phyloP scores from a whole-genome alignment of 2,329 filamentous ascomycete species.

The Fusarium miscanthi region DNA sequence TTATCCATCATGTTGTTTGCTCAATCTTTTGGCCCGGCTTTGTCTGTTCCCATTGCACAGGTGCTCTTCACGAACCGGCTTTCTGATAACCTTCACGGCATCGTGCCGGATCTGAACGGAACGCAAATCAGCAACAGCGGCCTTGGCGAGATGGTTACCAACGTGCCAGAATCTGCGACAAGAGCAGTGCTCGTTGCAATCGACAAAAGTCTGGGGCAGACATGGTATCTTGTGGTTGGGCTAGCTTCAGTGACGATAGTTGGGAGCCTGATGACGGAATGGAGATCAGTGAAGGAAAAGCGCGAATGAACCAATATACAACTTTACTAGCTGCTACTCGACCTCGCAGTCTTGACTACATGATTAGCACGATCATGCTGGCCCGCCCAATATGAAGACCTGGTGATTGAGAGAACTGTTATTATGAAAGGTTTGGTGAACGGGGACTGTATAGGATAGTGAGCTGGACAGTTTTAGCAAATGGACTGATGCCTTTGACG shows the following conservation, averaged over 20 bases:
- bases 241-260: slow-evolving; percentile 16
- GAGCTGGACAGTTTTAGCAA: background rate
- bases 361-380: accelerated
- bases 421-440: background rate
- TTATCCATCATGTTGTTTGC: slow-evolving; percentile 40
- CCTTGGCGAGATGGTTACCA: background rate
- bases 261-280: slow-evolving; percentile 19
- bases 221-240: slow-evolving; percentile 21
- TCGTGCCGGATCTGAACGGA: background rate
- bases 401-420: background rate
- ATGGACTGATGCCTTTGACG: accelerated
- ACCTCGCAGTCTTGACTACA: accelerated
- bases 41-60: slow-evolving; percentile 30
- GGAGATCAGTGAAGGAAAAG: slow-evolving; percentile 22
- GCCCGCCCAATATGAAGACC: background rate
- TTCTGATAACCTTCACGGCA: background rate
- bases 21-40: slow-evolving; percentile 34
- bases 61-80: slow-evolving; percentile 33
- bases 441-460: accelerated
- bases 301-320: background rate
- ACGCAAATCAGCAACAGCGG: background rate
- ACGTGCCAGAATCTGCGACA: background rate
- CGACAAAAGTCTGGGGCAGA: slow-evolving; percentile 10
- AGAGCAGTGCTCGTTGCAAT: background rate
- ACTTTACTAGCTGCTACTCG: accelerated